Evolutionary conservation across 2,329 filamentous ascomycete genomes (phyloP).

Genomic region (Rhynchosporium agropyri): DNA sequence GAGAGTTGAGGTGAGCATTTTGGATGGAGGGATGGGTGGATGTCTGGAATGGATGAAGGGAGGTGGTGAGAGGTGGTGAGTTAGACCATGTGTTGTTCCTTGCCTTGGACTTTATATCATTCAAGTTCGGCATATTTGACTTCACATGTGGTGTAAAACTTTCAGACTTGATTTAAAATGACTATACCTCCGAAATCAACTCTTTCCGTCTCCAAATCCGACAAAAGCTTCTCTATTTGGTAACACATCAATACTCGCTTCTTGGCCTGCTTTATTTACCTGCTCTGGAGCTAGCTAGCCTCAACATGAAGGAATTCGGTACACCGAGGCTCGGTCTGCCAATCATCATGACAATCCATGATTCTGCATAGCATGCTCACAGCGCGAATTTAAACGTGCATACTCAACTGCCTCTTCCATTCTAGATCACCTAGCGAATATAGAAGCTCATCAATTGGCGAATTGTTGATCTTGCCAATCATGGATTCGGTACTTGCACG

Average conservation of each 20-base stretch:
- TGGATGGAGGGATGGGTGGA: not conserved
- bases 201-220: conserved; percentile 5
- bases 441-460: not conserved
- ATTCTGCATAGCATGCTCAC: not conserved
- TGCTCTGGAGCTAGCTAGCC: not conserved
- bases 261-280: not conserved
- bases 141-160: not conserved
- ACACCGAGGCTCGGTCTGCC: not conserved
- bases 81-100: not conserved
- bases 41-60: not conserved
- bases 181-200: not conserved
- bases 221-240: not conserved
- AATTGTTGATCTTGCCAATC: not conserved
- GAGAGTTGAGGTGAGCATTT: not conserved
- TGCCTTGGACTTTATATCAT: not conserved
- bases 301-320: not conserved
- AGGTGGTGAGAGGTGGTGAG: no score
- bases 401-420: not conserved
- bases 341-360: not conserved
- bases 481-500: conserved; percentile 4
- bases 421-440: not conserved
- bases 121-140: not conserved
- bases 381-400: not conserved
- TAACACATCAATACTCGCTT: not conserved
- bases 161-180: not conserved